Percentiles rank a stretch among this genome's conserved stretches.
Conservation (phyloP, 1,284 basidiomycete genomes). For the Earliella scabrosa region DNA sequence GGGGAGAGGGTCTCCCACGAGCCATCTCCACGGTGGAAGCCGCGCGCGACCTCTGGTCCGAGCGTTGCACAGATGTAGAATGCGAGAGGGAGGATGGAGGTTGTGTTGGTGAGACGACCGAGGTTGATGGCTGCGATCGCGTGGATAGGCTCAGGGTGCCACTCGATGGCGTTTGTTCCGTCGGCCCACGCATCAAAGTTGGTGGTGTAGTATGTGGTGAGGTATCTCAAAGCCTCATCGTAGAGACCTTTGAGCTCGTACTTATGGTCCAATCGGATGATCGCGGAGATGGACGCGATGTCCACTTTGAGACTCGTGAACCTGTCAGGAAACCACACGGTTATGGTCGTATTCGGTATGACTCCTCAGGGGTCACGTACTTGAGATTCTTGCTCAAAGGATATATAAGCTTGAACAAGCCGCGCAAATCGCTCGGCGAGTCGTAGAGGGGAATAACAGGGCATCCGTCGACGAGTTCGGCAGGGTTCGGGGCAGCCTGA, state of each 20-base stretch:
- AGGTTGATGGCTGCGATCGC: conserved; percentile 13
- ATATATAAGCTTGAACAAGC: conserved; percentile 8
- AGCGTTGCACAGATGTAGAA: conserved; percentile 14
- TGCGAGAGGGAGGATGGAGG: conserved; percentile 13
- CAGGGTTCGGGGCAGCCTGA: conserved; percentile 5
- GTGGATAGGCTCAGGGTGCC: conserved; percentile 8
- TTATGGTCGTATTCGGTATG: not conserved
- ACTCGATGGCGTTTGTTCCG: not conserved
- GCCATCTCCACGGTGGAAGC: conserved; percentile 8
- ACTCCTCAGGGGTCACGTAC: not conserved
- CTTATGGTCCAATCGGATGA: conserved; percentile 19
- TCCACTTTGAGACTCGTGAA: not conserved
- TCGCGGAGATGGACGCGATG: conserved; percentile 10
- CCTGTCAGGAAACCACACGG: not conserved
- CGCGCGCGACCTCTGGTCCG: conserved; percentile 5
- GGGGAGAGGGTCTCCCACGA: conserved; percentile 6
- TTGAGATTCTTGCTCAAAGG: not conserved
- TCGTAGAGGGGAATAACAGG: conserved; percentile 21
- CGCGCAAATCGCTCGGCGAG: conserved; percentile 11
- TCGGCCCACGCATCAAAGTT: conserved; percentile 9
- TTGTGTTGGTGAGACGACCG: conserved; percentile 11
- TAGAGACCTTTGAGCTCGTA: conserved; percentile 16
- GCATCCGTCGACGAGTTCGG: conserved; percentile 20
- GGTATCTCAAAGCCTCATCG: conserved; percentile 1
- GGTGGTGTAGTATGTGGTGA: conserved; percentile 9